These are phyloP conservation scores for Penicillium decumbens DNA, from an alignment of 2,329 filamentous ascomycete genomes.

Conservation along the genomic window DNA sequence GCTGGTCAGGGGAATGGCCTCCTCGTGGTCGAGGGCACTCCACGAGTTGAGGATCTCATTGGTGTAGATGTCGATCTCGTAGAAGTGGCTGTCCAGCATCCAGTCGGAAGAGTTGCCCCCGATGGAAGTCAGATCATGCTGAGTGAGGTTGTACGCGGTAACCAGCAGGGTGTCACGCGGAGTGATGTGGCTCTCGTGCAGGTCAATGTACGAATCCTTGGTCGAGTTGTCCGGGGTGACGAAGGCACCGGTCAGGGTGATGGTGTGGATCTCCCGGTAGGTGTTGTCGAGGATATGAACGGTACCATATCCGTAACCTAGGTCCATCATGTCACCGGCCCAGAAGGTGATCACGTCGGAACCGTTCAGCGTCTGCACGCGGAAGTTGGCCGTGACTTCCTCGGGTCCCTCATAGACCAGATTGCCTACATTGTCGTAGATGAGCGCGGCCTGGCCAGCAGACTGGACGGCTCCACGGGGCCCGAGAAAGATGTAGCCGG, in stretches of 20 bases:
- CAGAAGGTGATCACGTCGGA: constrained; percentile 37
- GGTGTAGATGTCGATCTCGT: constrained; percentile 34
- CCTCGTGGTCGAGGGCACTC: constrained; percentile 33
- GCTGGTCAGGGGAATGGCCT: constrained; percentile 26
- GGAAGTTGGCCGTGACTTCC: constrained; percentile 33
- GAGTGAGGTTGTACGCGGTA: constrained; percentile 35
- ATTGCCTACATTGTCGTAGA: constrained; percentile 35
- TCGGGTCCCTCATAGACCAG: constrained; percentile 35
- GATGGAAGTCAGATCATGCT: constrained; percentile 28
- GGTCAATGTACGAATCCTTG: constrained; percentile 31
- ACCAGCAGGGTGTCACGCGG: constrained; percentile 32
- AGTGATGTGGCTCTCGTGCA: constrained; percentile 36
- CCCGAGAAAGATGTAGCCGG: constrained; percentile 35
- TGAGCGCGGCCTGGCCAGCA: constrained; percentile 31
- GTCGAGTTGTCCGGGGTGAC: constrained; percentile 24
- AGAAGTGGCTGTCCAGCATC: constrained; percentile 34
- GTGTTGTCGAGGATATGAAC: constrained; percentile 34
- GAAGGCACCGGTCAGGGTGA: constrained; percentile 26
- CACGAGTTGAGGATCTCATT: constrained; percentile 33
- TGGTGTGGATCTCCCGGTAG: constrained; percentile 33
- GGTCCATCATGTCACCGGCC: constrained; percentile 30
- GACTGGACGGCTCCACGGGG: constrained; percentile 26
- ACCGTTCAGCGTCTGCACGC: constrained; percentile 32
- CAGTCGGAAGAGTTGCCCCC: constrained; percentile 30
- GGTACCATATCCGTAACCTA: constrained; percentile 30